These are phyloP conservation scores for Skeletonema tropicum DNA, from an alignment of 108 stramenopile genomes.

Conservation along the genomic window DNA sequence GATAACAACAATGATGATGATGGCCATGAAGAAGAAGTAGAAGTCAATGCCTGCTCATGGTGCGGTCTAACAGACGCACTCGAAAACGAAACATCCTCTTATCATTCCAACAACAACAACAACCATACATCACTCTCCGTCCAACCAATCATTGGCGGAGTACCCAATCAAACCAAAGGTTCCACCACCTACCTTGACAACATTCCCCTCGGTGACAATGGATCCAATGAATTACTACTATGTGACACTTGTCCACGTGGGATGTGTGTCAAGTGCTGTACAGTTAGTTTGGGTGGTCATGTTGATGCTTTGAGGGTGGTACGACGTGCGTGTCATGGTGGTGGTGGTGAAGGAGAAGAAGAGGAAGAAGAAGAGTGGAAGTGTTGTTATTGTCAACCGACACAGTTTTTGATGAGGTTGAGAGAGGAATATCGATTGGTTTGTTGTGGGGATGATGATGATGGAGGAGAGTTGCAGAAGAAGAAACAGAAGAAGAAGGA, in stretches of 20 bases:
- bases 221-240: conserved; percentile 32
- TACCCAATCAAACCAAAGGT: too few species aligned
- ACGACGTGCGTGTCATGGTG: background rate
- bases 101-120: too few species aligned
- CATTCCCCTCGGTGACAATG: conserved; percentile 1
- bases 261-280: conserved; percentile 49
- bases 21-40: background rate
- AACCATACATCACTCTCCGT: too few species aligned
- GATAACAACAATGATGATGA: too few species aligned
- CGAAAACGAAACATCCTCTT: background rate
- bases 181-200: background rate
- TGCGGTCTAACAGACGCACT: conserved; percentile 31
- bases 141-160: too few species aligned
- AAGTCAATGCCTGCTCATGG: conserved; percentile 38
- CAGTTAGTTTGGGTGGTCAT: conserved; percentile 27
- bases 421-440: background rate
- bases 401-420: conserved; percentile 33
- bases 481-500: too few species aligned
- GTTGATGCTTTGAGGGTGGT: conserved; percentile 11
- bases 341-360: too few species aligned
- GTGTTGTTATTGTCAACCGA: conserved; percentile 46
- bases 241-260: conserved; percentile 58
- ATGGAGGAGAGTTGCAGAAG: background rate
- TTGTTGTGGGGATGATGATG: background rate
- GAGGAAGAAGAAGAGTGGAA: conserved; percentile 32